Evolutionary conservation across 2,329 filamentous ascomycete genomes (phyloP).

Genomic region (Alternaria viburni): DNA sequence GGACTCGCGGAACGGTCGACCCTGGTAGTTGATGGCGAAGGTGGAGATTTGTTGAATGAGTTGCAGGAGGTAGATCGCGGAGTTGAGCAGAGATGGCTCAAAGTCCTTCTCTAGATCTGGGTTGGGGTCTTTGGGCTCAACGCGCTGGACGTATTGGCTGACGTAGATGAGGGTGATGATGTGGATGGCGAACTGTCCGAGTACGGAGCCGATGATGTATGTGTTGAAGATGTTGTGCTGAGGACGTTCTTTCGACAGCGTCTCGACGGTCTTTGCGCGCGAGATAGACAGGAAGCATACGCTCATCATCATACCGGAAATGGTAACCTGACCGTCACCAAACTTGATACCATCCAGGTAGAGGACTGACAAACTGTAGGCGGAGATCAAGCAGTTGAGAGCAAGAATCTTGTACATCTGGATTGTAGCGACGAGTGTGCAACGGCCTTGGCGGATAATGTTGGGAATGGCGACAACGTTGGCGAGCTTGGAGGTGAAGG

Average conservation of each 20-base stretch:
- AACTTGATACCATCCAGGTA: conserved; percentile 99
- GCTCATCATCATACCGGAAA: conserved; percentile 99
- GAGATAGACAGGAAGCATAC: conserved; percentile 99
- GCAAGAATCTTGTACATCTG: conserved; percentile 99
- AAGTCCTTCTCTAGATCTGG: conserved; percentile 96
- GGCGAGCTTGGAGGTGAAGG: conserved; percentile 95
- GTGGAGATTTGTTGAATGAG: conserved; percentile 99
- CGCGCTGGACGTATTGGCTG: conserved; percentile 81
- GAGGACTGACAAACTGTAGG: conserved; percentile 93
- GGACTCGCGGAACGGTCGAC: conserved; percentile 93
- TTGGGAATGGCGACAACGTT: conserved; percentile 98
- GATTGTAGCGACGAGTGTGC: conserved; percentile 96
- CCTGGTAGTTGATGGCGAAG: conserved; percentile 99
- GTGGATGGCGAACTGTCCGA: conserved; percentile 96
- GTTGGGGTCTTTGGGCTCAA: conserved; percentile 72
- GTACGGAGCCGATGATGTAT: conserved; percentile 97
- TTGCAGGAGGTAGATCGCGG: conserved; percentile 93
- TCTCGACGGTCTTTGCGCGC: conserved; percentile 94
- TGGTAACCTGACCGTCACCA: conserved; percentile 96
- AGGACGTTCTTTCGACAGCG: conserved; percentile 92
- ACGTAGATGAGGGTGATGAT: conserved; percentile 95
- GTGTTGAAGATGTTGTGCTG: conserved; percentile 99
- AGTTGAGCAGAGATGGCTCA: conserved; percentile 90
- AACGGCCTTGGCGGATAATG: conserved; percentile 96
- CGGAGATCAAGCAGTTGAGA: conserved; percentile 95